Base-by-base conservation (phyloP, 805 yeast genomes). In the Wickerhamomyces alni region DNA sequence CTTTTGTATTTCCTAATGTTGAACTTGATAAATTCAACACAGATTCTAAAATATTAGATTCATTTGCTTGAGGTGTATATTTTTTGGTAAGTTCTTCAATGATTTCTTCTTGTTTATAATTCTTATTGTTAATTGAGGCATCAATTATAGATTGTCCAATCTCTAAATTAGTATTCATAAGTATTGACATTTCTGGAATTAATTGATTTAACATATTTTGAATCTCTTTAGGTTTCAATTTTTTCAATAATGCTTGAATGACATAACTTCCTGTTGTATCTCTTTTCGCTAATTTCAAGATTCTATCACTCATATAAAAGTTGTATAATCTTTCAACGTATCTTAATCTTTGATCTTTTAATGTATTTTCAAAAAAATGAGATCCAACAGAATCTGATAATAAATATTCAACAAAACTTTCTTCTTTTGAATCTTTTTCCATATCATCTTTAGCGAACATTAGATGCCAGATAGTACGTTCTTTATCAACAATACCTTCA, bases 301-400 rank as follows among this genome's bases (percentile, higher is more conserved):
- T 65, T 45, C 95, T 70, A 24, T 81, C 84, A 44, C 72, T 73
- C 80, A 89, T 85, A 63, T 88, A 86, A 6, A 74, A 58, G 30
- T 63, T 64, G 65, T 77, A 87, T 35, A 91, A 60, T 50, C 95
- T 72, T 51, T 81, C 84, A 17, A 84, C 74, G 55, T 77, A 80
- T 47, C 77, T 82, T 45, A 74, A 63, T 47, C 93, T 78, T 45
- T 82, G 80, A 42, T 73, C 74, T 35, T 72, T 75, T 37, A 89
- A 67, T 10, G 80, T 73, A 16, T 80, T 72, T 59, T 93, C 87
- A 21, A 91, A 67, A 66, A 93, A 91, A 62, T 88, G 97, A 1
- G 95, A 83, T 0, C 98, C 99, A n/a, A 89, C 87, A 1, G 94
- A 69, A 55, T 88, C 96, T 8, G 93, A 77, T 28, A 91, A 63